phyloP scores from a whole-genome alignment of 257 asterid species.

The Capsicum pubescens region DNA sequence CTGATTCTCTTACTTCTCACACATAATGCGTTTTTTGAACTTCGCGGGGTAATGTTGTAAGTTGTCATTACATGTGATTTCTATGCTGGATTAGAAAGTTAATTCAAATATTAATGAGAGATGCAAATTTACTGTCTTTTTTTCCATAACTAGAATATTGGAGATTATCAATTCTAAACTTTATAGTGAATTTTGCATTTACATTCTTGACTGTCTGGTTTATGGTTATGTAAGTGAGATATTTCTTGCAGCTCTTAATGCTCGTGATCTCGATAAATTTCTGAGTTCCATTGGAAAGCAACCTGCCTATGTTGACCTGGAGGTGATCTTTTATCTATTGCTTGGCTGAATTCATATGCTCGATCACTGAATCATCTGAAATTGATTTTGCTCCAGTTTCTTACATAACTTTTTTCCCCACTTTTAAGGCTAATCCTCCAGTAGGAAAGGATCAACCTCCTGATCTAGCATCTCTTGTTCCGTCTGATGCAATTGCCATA shows the following conservation, averaged over 20 bases:
- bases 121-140: background rate
- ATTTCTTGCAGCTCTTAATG: slow-evolving; percentile 63
- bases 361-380: slow-evolving; percentile 15
- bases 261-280: slow-evolving; percentile 78
- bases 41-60: background rate
- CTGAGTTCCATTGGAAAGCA: slow-evolving; percentile 72
- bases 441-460: slow-evolving; percentile 99
- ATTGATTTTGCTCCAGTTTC: slow-evolving; percentile 20
- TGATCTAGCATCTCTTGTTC: slow-evolving; percentile 83
- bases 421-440: slow-evolving; percentile 72
- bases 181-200: slow-evolving; percentile 26
- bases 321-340: slow-evolving; percentile 56
- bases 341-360: slow-evolving; percentile 21
- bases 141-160: background rate
- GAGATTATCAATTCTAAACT: background rate
- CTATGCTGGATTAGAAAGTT: background rate
- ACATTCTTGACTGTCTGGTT: slow-evolving; percentile 6
- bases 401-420: background rate
- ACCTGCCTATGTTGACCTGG: slow-evolving; percentile 83
- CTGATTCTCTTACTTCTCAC: background rate
- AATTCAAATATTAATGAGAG: background rate
- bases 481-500: slow-evolving; percentile 62
- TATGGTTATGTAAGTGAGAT: slow-evolving; percentile 22
- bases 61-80: background rate
- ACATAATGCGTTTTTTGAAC: background rate